Conservation (phyloP, 2,329 filamentous ascomycete genomes). For the Epichloe coenophiala region DNA sequence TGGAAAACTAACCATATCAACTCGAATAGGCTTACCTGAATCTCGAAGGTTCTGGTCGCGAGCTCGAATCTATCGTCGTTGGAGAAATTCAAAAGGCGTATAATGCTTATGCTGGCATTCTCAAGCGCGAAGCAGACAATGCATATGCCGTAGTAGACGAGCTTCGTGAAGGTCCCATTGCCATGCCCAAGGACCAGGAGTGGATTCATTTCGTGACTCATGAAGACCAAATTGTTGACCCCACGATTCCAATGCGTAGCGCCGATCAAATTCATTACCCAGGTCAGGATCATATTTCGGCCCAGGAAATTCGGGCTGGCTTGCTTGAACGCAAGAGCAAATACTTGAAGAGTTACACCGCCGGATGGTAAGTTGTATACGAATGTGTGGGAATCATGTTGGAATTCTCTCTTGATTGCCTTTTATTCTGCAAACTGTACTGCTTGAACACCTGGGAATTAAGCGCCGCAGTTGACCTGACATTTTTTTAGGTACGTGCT, state of each 20-base stretch:
- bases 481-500: conserved; percentile 65
- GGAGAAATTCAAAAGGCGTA: conserved; percentile 97
- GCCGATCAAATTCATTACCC: conserved; percentile 81
- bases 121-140: conserved; percentile 82
- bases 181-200: conserved; percentile 90
- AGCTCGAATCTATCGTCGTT: conserved; percentile 91
- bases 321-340: conserved; percentile 97
- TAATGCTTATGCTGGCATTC: conserved; percentile 80
- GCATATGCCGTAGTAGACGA: conserved; percentile 66
- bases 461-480: background rate
- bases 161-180: conserved; percentile 69
- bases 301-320: conserved; percentile 76
- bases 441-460: conserved; percentile 5
- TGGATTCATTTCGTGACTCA: conserved; percentile 72
- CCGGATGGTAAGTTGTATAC: conserved; percentile 59
- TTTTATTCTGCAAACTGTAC: background rate
- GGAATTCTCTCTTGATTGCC: background rate
- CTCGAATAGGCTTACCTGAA: conserved; percentile 70
- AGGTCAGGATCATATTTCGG: conserved; percentile 69
- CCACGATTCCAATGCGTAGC: conserved; percentile 62
- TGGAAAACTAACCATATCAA: background rate
- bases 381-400: background rate
- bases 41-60: conserved; percentile 82
- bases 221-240: conserved; percentile 79
- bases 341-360: conserved; percentile 93